A percentile compares a stretch with the other conserved stretches of the same genome.
Evolutionary conservation across 140 eudicot genomes (phyloP).

Genomic region (Erigeron philadelphicus): DNA sequence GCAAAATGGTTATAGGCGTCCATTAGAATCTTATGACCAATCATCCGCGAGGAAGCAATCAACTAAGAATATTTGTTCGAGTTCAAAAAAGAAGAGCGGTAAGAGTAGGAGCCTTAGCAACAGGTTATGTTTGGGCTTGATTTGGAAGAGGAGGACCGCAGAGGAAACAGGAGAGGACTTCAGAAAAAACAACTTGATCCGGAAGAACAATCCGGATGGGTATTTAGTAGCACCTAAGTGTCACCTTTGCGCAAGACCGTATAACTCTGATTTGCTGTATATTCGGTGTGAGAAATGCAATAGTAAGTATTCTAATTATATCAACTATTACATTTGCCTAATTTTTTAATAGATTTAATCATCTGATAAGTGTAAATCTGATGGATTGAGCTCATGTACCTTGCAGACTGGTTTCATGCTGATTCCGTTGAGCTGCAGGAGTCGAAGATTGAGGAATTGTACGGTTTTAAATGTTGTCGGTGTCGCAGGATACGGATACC

Average conservation of each 20-base stretch:
- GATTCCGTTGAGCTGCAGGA: constrained; percentile 74
- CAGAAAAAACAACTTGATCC: constrained; percentile 45
- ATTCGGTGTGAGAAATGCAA: constrained; percentile 64
- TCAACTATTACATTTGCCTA: background rate
- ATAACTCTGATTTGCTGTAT: constrained; percentile 64
- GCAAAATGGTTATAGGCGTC: constrained; percentile 21
- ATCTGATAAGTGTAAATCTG: background rate
- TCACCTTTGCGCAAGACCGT: constrained; percentile 55
- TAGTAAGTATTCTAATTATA: constrained; percentile 36
- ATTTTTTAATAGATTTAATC: background rate
- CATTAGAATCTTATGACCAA: constrained; percentile 7
- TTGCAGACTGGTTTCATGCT: constrained; percentile 94
- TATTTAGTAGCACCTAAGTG: constrained; percentile 39
- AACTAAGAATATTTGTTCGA: constrained; percentile 24
- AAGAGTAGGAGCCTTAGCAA: constrained; percentile 16
- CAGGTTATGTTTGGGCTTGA: constrained; percentile 57
- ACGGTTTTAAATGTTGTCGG: constrained; percentile 74
- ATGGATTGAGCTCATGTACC: constrained; percentile 3
- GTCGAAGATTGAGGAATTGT: constrained; percentile 42
- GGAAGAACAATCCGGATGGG: constrained; percentile 48
- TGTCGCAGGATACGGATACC: constrained; percentile 86
- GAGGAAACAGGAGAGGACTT: constrained; percentile 61
- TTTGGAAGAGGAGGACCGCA: constrained; percentile 53
- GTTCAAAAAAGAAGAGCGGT: constrained; percentile 20
- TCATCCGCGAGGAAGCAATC: constrained; percentile 28